Base-by-base conservation (phyloP, 75 land plant species). In the Pinus tabuliformis region DNA sequence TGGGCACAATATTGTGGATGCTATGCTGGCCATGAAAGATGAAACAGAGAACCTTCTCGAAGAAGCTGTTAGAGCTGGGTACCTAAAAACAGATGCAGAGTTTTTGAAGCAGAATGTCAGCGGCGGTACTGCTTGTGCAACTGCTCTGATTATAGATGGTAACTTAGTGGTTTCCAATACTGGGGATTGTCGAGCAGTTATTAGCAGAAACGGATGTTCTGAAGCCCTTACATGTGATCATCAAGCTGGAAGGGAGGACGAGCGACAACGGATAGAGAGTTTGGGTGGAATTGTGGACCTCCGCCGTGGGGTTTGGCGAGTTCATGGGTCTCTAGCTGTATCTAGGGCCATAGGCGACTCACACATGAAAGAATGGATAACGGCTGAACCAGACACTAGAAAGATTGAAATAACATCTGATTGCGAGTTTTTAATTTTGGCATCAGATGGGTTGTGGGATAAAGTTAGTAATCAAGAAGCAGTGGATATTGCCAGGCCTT, bases 401-500 rank as follows among this genome's bases (percentile, higher is more conserved):
- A 83, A 33, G 39, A 52, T 89, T 22, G 66, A 21, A 2, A 57
- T 91, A 20, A 81, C 81, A 8, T 17, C 81, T 2, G 92, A 89
- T 24, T 85, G 81, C 59, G 88, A 89, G 45, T 91, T 89, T 70
- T 58, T 91, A 54, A 78, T 91, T 13, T 52, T 91, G 68, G 91
- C 91, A 7, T 89, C 91, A 59, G 94, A 91, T 89, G 94, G 94
- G 3, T 75, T 91, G 62, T 91, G 94, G 94, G 86, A 91, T 63
- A 81, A 81, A 83, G 93, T 91, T 2, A 61, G 64, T 26, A 85
- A 86, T 72, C 89, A 91, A 72, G 93, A 91, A 62, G 93, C 91
- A 12, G 93, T 91, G 4, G 89, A 89, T 72, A 74, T 73, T 11
- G 86, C 80, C 14, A 72, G 77, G 80, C 1, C 71, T 83, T 22